Conservation (phyloP, 2,329 filamentous ascomycete genomes). For the Periconia macrospinosa region DNA sequence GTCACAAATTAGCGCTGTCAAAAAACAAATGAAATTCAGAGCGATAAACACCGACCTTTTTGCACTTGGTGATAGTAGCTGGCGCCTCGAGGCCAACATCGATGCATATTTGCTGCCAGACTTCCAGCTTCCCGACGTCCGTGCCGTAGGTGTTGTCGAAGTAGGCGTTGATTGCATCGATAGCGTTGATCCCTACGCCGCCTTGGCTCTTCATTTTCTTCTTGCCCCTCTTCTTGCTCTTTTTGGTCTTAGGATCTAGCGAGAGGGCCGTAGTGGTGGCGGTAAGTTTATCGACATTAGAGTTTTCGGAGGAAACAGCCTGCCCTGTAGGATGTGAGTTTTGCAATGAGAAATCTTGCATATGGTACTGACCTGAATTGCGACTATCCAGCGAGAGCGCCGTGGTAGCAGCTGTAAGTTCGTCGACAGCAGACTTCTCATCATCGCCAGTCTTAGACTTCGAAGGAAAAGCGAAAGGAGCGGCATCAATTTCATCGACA, state of each 20-base stretch:
- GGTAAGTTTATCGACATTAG: too few relatives aligned
- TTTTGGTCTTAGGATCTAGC: not conserved
- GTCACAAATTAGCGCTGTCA: not conserved
- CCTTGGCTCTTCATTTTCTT: conserved; percentile 1
- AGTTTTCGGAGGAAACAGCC: too few relatives aligned
- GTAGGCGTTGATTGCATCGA: conserved; percentile 9
- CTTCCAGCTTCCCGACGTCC: not conserved
- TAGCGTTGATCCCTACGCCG: not conserved
- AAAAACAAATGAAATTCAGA: too few relatives aligned
- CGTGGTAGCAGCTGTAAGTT: not conserved
- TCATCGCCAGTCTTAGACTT: not conserved
- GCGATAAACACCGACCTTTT: conserved; percentile 9
- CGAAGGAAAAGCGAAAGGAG: not conserved
- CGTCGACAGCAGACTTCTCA: not conserved
- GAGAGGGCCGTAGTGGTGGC: not conserved
- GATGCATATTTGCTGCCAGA: conserved; percentile 14
- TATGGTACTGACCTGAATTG: too few relatives aligned
- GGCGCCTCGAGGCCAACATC: conserved; percentile 7
- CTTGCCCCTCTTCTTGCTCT: conserved; percentile 1
- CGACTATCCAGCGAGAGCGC: too few relatives aligned
- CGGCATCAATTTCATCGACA: not conserved
- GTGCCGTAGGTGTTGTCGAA: conserved; percentile 11
- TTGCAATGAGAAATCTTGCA: too few relatives aligned
- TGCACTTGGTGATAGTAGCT: conserved; percentile 9
- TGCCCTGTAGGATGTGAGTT: too few relatives aligned